Conservation (phyloP, 1,284 basidiomycete species). For the Prillingera fragicola region DNA sequence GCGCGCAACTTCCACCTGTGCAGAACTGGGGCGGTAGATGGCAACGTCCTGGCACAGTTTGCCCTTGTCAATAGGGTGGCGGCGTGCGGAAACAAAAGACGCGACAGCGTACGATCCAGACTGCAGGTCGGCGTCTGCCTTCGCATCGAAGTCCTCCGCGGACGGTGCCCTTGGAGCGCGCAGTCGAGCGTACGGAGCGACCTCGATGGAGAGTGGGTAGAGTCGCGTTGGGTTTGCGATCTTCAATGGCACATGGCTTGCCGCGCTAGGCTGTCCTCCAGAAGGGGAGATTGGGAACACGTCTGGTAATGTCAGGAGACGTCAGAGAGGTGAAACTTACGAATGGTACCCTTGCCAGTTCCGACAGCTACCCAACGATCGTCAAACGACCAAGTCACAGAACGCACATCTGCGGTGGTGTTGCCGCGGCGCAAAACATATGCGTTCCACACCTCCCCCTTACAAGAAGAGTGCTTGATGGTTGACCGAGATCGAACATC, state of each 20-base stretch:
- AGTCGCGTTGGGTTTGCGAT: slow-evolving; percentile 56
- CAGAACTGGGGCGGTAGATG: slow-evolving; percentile 21
- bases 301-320: slow-evolving; percentile 53
- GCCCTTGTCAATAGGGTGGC: slow-evolving; percentile 16
- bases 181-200: slow-evolving; percentile 59
- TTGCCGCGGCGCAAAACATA: slow-evolving; percentile 67
- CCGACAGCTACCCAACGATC: slow-evolving; percentile 66
- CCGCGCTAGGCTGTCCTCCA: slow-evolving; percentile 61
- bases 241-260: slow-evolving; percentile 59
- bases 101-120: slow-evolving; percentile 13
- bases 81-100: slow-evolving; percentile 15
- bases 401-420: slow-evolving; percentile 61
- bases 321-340: slow-evolving; percentile 27
- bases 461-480: slow-evolving; percentile 1
- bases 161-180: slow-evolving; percentile 1
- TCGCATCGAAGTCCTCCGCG: neutral
- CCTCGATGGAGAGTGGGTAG: slow-evolving; percentile 55
- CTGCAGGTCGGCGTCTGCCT: slow-evolving; percentile 1
- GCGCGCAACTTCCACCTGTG: slow-evolving; percentile 27
- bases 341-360: slow-evolving; percentile 51
- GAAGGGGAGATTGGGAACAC: slow-evolving; percentile 70
- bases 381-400: slow-evolving; percentile 55
- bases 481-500: slow-evolving; percentile 40
- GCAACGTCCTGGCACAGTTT: slow-evolving; percentile 30
- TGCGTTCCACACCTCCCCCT: slow-evolving; percentile 55